phyloP scores from a whole-genome alignment of 2,329 filamentous ascomycete species.

The Aureobasidium sp. region DNA sequence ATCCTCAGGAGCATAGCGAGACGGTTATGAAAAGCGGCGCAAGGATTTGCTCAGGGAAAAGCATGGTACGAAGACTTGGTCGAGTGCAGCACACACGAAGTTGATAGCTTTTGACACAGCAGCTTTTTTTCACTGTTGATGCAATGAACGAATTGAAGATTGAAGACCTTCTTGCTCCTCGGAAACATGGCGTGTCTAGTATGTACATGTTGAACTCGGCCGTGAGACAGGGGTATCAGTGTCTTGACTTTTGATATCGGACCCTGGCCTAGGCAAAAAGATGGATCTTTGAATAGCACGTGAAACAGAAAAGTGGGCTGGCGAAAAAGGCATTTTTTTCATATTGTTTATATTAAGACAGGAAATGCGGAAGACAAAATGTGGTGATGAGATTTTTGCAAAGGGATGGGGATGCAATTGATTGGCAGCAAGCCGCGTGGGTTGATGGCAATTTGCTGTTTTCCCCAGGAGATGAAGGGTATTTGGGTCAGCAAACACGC shows the following conservation, averaged over 20 bases:
- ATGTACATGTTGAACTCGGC: neutral
- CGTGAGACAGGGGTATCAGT: neutral
- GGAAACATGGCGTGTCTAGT: neutral
- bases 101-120: neutral
- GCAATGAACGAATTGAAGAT: neutral
- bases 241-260: neutral
- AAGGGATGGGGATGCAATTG: neutral
- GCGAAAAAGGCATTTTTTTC: neutral
- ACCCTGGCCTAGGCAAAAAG: neutral
- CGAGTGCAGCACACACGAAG: neutral
- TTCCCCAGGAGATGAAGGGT: neutral
- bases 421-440: conserved; percentile 1
- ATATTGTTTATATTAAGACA: conserved; percentile 3
- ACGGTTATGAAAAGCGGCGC: conserved; percentile 7
- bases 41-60: conserved; percentile 2
- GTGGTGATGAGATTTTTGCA: conserved; percentile 5
- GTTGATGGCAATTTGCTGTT: conserved; percentile 3
- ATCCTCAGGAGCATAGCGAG: conserved; percentile 10
- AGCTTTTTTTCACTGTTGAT: neutral
- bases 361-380: neutral
- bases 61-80: conserved; percentile 3
- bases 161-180: neutral
- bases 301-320: conserved; percentile 7
- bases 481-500: neutral
- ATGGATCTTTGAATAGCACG: neutral